Percentiles rank a stretch among this genome's conserved stretches.
Conservation (phyloP, 768 basidiomycete genomes). For the Suillus fuscotomentosus region DNA sequence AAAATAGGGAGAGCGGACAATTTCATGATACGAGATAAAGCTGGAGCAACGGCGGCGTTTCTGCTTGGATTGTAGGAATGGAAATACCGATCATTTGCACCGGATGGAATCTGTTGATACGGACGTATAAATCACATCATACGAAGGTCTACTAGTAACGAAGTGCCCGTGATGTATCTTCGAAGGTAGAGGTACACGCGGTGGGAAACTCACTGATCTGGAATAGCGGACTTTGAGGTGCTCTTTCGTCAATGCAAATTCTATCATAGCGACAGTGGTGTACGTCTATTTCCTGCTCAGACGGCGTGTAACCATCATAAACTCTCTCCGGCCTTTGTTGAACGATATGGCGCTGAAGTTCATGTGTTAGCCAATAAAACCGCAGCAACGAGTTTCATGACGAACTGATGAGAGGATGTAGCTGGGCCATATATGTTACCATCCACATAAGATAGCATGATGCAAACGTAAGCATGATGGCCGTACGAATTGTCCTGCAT, state of each 20-base stretch:
- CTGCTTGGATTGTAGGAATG: neutral
- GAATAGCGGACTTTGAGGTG: too few species aligned
- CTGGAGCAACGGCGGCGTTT: neutral
- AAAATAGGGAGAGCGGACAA: neutral
- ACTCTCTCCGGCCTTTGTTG: slow-evolving; percentile 1
- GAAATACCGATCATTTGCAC: neutral
- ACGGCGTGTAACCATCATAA: neutral
- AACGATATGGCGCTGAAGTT: slow-evolving; percentile 18
- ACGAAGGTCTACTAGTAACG: neutral
- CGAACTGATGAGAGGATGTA: slow-evolving; percentile 87
- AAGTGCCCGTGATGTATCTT: too few species aligned
- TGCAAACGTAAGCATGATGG: slow-evolving; percentile 73
- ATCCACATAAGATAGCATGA: slow-evolving; percentile 97
- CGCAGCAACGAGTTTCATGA: slow-evolving; percentile 4
- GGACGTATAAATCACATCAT: neutral
- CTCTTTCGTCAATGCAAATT: too few species aligned
- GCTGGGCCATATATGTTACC: slow-evolving; percentile 91
- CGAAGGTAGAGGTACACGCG: too few species aligned
- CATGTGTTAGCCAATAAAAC: slow-evolving; percentile 7
- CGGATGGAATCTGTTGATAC: neutral
- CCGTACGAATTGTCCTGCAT: slow-evolving; percentile 77
- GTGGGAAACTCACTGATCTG: too few species aligned
- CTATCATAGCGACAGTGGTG: too few species aligned
- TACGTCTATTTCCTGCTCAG: neutral
- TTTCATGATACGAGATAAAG: neutral